phyloP scores from a whole-genome alignment of 1,139 yeast genomes.

The Candida tetrigidarum region DNA sequence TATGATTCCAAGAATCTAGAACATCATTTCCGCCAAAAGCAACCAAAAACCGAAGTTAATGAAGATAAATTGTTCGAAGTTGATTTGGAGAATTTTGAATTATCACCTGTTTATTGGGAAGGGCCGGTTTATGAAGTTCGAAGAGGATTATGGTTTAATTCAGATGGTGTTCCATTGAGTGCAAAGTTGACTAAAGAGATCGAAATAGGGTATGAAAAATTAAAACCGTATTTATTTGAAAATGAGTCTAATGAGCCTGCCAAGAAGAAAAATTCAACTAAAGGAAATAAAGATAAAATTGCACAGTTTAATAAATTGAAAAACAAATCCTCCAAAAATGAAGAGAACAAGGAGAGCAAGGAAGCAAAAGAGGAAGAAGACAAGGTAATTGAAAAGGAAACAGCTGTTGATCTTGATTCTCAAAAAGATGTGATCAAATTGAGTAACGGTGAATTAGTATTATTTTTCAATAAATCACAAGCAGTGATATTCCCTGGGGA shows the following conservation, averaged over 20 bases:
- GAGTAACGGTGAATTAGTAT: slow-evolving; percentile 32
- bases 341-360: neutral
- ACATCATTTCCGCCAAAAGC: slow-evolving; percentile 11
- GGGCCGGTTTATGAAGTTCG: slow-evolving; percentile 87
- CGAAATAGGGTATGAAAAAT: slow-evolving; percentile 54
- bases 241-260: slow-evolving; percentile 12
- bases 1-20: slow-evolving; percentile 69
- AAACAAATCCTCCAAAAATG: slow-evolving; percentile 8
- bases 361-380: slow-evolving; percentile 4
- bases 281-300: neutral
- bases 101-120: slow-evolving; percentile 83
- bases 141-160: slow-evolving; percentile 88
- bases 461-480: slow-evolving; percentile 35
- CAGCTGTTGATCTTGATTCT: too few relatives aligned
- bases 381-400: too few relatives aligned
- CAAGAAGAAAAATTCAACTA: too few relatives aligned
- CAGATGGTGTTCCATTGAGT: slow-evolving; percentile 62
- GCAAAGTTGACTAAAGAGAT: slow-evolving; percentile 55
- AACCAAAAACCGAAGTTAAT: slow-evolving; percentile 59
- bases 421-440: slow-evolving; percentile 37
- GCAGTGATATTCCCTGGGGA: slow-evolving; percentile 45
- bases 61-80: slow-evolving; percentile 84
- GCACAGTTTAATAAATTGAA: neutral
- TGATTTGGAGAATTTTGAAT: slow-evolving; percentile 53
- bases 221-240: slow-evolving; percentile 35